Conservation (phyloP, 805 yeast genomes). For the Clavispora santaluciae region DNA sequence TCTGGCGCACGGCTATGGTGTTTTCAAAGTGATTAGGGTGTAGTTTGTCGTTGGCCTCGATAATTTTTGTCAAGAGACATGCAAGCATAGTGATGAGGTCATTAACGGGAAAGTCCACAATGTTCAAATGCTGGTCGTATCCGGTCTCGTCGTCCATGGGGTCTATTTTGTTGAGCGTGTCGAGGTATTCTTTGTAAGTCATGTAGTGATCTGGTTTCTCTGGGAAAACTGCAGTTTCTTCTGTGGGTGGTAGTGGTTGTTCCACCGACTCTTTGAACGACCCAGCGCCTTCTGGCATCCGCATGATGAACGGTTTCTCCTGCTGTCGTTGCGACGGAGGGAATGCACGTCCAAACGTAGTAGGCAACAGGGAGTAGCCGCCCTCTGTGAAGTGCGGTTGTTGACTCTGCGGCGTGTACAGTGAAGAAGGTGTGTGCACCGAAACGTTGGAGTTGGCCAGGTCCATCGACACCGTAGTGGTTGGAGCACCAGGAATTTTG, state of each 20-base stretch:
- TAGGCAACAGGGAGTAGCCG: conserved; percentile 1
- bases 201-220: conserved; percentile 39
- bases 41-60: conserved; percentile 82
- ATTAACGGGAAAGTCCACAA: conserved; percentile 77
- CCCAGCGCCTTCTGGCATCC: conserved; percentile 3
- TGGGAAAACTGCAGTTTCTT: neutral
- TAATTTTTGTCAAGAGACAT: conserved; percentile 76
- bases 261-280: conserved; percentile 6
- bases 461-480: conserved; percentile 51
- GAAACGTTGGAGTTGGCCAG: conserved; percentile 26
- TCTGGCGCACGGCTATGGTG: conserved; percentile 38
- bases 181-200: conserved; percentile 38
- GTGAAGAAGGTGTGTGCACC: conserved; percentile 7
- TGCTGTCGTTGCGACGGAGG: conserved; percentile 3
- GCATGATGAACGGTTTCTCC: neutral
- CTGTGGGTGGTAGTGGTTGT: conserved; percentile 2
- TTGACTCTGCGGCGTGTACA: neutral
- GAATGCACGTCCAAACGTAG: neutral
- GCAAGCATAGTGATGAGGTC: conserved; percentile 82
- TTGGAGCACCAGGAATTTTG: conserved; percentile 40
- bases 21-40: conserved; percentile 63
- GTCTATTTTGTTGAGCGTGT: conserved; percentile 19
- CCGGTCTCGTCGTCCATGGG: conserved; percentile 8
- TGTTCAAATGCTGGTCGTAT: conserved; percentile 57
- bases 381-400: neutral